Conservation (phyloP, 257 asterid genomes). For the Solanum pimpinellifolium region DNA sequence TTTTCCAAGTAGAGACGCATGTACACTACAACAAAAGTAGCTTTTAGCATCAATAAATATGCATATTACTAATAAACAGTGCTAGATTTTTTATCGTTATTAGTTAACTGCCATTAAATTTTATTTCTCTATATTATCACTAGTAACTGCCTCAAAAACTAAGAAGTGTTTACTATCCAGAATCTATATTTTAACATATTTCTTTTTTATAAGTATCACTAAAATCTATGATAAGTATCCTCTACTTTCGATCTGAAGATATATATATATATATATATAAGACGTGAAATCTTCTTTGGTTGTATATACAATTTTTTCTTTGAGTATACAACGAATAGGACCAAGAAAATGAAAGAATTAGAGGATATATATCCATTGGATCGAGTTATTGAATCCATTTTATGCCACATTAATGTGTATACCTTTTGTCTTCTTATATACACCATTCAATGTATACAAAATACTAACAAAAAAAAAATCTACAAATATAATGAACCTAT, state of each 20-base stretch:
- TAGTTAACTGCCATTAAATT: too few species aligned
- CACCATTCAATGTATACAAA: neutral
- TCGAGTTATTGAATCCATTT: neutral
- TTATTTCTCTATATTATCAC: neutral
- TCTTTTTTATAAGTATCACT: too few species aligned
- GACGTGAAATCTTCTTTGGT: neutral
- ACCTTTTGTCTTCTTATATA: neutral
- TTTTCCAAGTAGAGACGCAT: too few species aligned
- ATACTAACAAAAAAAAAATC: neutral
- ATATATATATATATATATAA: too few species aligned
- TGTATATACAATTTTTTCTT: neutral
- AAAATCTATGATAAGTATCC: too few species aligned
- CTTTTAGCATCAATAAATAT: neutral
- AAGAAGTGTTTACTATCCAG: accelerated
- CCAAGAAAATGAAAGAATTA: neutral
- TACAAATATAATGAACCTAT: neutral
- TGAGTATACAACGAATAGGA: neutral
- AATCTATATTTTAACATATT: too few species aligned
- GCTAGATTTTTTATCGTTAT: accelerated
- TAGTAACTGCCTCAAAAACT: too few species aligned
- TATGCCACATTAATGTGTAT: neutral
- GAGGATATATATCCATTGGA: neutral
- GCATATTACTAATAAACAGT: too few species aligned
- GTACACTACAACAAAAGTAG: too few species aligned
- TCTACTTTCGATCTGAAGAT: too few species aligned